Conservation (phyloP, 331 rosid genomes). For the Cydonia oblonga region DNA sequence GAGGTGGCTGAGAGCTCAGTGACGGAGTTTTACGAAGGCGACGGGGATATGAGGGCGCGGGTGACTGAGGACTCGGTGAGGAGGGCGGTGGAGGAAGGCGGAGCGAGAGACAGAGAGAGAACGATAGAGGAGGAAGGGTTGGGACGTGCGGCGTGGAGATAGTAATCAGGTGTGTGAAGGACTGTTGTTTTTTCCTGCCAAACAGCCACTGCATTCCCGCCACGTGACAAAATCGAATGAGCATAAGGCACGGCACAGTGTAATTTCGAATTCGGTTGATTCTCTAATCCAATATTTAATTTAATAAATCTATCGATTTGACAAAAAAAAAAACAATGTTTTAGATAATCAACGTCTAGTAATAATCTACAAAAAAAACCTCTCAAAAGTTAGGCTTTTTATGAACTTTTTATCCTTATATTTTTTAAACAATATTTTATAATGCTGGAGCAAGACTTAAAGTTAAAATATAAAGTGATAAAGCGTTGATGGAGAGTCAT, state of each 20-base stretch:
- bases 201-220: not conserved
- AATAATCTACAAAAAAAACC: too few relatives aligned
- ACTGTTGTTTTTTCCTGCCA: not conserved
- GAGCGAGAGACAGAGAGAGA: not conserved
- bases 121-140: not conserved
- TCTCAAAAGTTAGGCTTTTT: accelerated
- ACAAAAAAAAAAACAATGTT: too few relatives aligned
- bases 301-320: too few relatives aligned
- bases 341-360: too few relatives aligned
- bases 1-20: not conserved
- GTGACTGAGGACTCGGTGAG: not conserved
- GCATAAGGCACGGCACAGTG: not conserved
- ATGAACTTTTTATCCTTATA: accelerated
- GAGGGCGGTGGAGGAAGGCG: not conserved
- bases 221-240: not conserved
- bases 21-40: not conserved
- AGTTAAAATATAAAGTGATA: too few relatives aligned
- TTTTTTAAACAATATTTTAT: too few relatives aligned
- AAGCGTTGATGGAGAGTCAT: too few relatives aligned
- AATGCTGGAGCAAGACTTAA: too few relatives aligned
- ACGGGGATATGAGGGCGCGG: not conserved
- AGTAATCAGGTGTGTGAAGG: not conserved
- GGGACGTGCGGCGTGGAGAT: not conserved
- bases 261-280: too few relatives aligned
- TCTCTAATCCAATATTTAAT: too few relatives aligned